Conservation (phyloP, 2,329 filamentous ascomycete genomes). For the Sporothrix curviconia region DNA sequence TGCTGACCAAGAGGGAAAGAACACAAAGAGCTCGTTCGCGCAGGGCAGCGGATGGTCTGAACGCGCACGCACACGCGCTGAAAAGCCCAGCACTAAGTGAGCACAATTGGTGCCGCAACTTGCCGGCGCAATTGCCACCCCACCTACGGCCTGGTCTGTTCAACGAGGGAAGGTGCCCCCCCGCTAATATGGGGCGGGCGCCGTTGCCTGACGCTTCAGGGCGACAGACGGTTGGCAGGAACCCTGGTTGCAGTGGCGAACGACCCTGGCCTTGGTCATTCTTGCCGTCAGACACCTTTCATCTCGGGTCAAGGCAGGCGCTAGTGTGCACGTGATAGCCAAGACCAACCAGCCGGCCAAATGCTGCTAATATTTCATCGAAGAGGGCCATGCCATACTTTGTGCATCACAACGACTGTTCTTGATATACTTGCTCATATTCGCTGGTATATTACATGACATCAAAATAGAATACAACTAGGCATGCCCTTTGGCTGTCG, state of each 20-base stretch:
- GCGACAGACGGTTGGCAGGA: neutral
- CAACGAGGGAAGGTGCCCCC: neutral
- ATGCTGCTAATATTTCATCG: no score
- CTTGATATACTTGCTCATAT: no score
- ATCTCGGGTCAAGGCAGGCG: neutral
- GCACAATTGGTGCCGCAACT: no score
- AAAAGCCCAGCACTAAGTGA: neutral
- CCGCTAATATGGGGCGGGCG: slow-evolving; percentile 2
- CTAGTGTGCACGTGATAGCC: neutral
- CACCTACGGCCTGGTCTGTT: neutral
- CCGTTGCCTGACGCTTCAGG: neutral
- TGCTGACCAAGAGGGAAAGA: neutral
- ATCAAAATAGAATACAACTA: no score
- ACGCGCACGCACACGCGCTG: slow-evolving; percentile 10
- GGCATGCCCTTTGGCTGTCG: no score
- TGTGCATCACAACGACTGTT: neutral
- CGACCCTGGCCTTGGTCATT: neutral
- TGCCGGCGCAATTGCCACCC: slow-evolving; percentile 6
- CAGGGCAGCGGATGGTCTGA: no score
- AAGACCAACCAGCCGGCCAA: no score
- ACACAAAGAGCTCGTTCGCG: no score
- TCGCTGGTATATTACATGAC: no score
- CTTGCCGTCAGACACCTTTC: neutral
- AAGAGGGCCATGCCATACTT: no score
- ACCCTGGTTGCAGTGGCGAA: neutral